phyloP scores from a whole-genome alignment of 2,329 filamentous ascomycete genomes.

The Anthostomella pinea region DNA sequence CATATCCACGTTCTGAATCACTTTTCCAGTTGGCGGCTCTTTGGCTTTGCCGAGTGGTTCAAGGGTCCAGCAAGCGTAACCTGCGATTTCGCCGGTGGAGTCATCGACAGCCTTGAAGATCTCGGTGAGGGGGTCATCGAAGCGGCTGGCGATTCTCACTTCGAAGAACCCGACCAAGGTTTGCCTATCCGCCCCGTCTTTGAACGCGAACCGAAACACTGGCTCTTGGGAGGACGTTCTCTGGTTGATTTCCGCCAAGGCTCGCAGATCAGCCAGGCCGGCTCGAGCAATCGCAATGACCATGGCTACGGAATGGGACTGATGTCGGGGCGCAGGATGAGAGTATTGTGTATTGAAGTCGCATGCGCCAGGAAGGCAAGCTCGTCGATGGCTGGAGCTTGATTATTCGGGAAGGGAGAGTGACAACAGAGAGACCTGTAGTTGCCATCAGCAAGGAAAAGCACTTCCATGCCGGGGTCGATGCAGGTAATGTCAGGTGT shows the following conservation, averaged over 20 bases:
- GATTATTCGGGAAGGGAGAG: no score
- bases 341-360: no score
- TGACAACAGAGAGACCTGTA: no score
- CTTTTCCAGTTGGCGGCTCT: constrained; percentile 1
- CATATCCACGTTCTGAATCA: constrained; percentile 3
- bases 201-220: constrained; percentile 7
- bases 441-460: no score
- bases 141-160: constrained; percentile 5
- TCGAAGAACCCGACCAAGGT: constrained; percentile 10
- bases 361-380: no score
- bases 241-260: constrained; percentile 10
- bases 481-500: no score
- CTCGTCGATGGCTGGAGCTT: no score
- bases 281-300: no score
- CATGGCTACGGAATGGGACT: no score
- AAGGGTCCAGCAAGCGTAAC: constrained; percentile 8
- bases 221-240: constrained; percentile 8
- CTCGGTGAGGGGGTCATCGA: constrained; percentile 6
- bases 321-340: no score
- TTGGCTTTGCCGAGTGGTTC: constrained; percentile 1
- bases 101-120: constrained; percentile 10
- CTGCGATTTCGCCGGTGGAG: constrained; percentile 6
- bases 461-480: no score
- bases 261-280: constrained; percentile 6
- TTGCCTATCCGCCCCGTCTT: constrained; percentile 4